Conservation (phyloP, 805 yeast species). For the Candida parachauliodes region DNA sequence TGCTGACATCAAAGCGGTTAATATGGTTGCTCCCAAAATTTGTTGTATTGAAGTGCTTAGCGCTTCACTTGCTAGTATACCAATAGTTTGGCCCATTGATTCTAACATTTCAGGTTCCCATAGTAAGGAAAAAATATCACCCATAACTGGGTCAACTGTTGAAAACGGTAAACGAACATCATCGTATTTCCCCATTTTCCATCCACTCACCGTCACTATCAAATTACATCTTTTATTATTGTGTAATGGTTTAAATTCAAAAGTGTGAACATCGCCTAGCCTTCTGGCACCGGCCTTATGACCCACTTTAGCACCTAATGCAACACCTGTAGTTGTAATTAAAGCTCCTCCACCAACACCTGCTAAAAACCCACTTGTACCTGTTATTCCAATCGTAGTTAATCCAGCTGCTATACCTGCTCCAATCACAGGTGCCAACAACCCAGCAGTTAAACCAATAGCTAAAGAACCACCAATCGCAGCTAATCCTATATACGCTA, state of each 20-base stretch:
- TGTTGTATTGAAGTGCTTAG: conserved; percentile 92
- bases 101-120: conserved; percentile 99
- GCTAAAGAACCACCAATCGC: conserved; percentile 95
- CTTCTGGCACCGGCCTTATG: conserved; percentile 78
- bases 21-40: conserved; percentile 84
- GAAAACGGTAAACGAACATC: conserved; percentile 95
- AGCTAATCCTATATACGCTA: conserved; percentile 89
- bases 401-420: conserved; percentile 98
- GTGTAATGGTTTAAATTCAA: conserved; percentile 89
- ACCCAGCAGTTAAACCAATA: conserved; percentile 91
- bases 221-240: conserved; percentile 85
- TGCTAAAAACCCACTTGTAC: conserved; percentile 90
- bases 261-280: conserved; percentile 88
- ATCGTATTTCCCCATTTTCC: conserved; percentile 96
- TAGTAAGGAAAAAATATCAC: conserved; percentile 83
- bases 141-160: conserved; percentile 97
- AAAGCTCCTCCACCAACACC: conserved; percentile 96
- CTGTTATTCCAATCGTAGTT: conserved; percentile 89
- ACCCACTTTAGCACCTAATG: conserved; percentile 89
- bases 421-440: conserved; percentile 95
- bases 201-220: conserved; percentile 88
- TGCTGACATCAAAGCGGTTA: conserved; percentile 89
- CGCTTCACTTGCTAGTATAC: conserved; percentile 90
- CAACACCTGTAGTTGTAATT: conserved; percentile 87
- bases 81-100: conserved; percentile 94